These are phyloP conservation scores for Phytophthora foliorum DNA, from an alignment of 352 stramenopile genomes.

Conservation along the genomic window DNA sequence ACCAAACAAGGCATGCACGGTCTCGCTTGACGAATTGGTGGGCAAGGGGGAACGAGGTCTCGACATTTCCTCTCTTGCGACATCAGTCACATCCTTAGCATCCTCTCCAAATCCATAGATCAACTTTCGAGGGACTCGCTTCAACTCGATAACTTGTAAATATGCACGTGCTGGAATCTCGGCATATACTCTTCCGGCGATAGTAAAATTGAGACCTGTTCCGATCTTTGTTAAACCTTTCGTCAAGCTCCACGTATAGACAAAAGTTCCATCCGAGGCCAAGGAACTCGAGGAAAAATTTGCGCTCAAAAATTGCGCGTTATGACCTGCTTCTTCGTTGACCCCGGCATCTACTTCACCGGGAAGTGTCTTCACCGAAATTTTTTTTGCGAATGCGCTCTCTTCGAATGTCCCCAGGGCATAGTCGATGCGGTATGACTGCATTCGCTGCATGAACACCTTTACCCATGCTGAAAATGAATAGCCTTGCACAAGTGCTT, in stretches of 20 bases:
- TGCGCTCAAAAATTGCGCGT: neutral
- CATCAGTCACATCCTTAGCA: conserved; percentile 44
- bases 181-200: conserved; percentile 75
- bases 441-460: conserved; percentile 50
- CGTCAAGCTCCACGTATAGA: conserved; percentile 64
- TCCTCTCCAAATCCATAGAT: conserved; percentile 53
- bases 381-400: conserved; percentile 47
- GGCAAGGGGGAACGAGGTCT: neutral
- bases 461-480: conserved; percentile 53
- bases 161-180: conserved; percentile 41
- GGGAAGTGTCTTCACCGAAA: conserved; percentile 58
- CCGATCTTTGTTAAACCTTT: conserved; percentile 71
- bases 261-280: conserved; percentile 71
- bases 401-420: conserved; percentile 61
- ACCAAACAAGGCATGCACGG: conserved; percentile 36
- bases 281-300: conserved; percentile 39
- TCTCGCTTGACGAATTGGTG: conserved; percentile 4
- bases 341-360: conserved; percentile 1
- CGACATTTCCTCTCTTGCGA: conserved; percentile 28
- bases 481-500: conserved; percentile 26
- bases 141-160: conserved; percentile 31
- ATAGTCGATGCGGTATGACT: conserved; percentile 68
- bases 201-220: conserved; percentile 76
- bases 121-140: conserved; percentile 26
- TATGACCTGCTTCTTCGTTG: conserved; percentile 14